Evolutionary conservation across 2,329 filamentous ascomycete genomes (phyloP).

Genomic region (Colletotrichum somersetense): DNA sequence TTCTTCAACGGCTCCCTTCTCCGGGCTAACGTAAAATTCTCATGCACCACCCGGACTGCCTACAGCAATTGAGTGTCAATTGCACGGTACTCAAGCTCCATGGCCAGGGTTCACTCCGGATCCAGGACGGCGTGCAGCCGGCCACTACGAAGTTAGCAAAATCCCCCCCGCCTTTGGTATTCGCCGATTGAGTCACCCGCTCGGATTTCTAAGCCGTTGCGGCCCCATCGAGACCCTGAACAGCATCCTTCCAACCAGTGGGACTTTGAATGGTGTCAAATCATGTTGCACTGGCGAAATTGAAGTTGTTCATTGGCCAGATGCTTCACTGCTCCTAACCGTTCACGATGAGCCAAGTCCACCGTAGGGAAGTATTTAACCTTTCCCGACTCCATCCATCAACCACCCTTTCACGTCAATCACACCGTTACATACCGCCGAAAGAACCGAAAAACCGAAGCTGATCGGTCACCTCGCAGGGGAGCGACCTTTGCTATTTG

Average conservation of each 20-base stretch:
- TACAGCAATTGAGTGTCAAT: neutral
- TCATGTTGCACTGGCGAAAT: neutral
- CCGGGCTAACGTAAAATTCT: no score
- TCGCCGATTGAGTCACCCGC: conserved; percentile 31
- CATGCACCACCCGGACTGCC: neutral
- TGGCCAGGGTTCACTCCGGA: neutral
- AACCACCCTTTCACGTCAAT: neutral
- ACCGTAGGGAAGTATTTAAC: neutral
- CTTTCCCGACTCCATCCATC: neutral
- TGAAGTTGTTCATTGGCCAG: neutral
- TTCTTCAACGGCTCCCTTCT: neutral
- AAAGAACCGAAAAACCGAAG: no score
- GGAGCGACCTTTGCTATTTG: neutral
- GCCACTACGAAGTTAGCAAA: neutral
- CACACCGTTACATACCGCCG: neutral
- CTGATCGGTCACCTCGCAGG: neutral
- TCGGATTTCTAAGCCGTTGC: neutral
- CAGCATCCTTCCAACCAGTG: neutral
- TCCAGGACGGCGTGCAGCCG: conserved; percentile 9
- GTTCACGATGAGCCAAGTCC: neutral
- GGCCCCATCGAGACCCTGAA: conserved; percentile 1
- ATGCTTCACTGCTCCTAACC: conserved; percentile 2
- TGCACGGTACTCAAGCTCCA: neutral
- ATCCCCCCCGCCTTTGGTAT: conserved; percentile 6
- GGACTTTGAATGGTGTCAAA: neutral